Percentiles rank a stretch among this genome's conserved stretches.
These are phyloP conservation scores for Aphanomyces astaci DNA, from an alignment of 352 stramenopile species.

Conservation along the genomic window DNA sequence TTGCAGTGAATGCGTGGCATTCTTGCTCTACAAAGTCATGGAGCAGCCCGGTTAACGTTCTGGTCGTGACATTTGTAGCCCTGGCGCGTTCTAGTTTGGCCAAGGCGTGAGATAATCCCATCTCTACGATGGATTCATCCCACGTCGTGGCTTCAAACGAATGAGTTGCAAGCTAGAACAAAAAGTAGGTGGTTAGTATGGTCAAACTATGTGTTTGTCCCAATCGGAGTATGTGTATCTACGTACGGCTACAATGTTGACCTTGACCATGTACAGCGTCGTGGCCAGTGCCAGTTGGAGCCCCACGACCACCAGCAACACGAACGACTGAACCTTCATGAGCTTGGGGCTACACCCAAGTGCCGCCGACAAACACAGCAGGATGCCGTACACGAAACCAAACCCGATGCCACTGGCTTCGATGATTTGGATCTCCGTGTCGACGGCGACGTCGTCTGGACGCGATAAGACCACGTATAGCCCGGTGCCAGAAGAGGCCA, in stretches of 20 bases:
- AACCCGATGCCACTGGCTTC: neutral
- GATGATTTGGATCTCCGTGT: neutral
- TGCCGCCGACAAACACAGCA: neutral
- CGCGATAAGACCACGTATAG: neutral
- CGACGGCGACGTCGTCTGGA: neutral
- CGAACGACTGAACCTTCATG: neutral
- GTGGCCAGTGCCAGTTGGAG: neutral
- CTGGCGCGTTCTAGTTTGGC: neutral
- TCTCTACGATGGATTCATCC: neutral
- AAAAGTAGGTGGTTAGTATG: no score
- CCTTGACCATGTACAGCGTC: neutral
- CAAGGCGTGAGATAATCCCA: neutral
- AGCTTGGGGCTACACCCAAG: neutral
- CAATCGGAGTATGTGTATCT: no score
- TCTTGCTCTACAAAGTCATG: conserved; percentile 9
- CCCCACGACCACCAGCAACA: neutral
- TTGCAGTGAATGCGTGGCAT: neutral
- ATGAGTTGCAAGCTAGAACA: neutral
- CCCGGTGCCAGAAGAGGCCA: neutral
- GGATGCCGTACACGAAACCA: neutral
- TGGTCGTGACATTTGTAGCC: neutral
- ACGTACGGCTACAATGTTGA: neutral
- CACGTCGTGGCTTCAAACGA: neutral
- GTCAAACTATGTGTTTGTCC: no score
- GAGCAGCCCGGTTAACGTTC: neutral